phyloP scores from a whole-genome alignment of 345 rosid genomes.

The Ceriops tagal region DNA sequence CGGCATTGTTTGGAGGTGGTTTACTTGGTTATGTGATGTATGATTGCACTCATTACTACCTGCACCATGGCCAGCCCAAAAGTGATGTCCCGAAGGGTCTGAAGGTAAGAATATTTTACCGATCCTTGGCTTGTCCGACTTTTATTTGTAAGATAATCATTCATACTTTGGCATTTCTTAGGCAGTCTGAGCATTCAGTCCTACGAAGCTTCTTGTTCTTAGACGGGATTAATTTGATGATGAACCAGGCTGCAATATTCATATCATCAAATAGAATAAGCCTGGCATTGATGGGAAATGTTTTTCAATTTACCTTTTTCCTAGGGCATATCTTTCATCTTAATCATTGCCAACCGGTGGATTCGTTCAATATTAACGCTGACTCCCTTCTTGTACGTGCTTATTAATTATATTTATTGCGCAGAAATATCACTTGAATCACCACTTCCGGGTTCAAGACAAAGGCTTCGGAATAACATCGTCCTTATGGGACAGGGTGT shows the following conservation, averaged over 20 bases:
- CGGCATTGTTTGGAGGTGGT: conserved; percentile 87
- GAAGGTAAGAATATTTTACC: conserved; percentile 45
- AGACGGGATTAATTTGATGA: too few relatives aligned
- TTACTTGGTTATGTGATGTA: conserved; percentile 84
- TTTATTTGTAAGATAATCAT: not conserved
- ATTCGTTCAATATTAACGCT: too few relatives aligned
- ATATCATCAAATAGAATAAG: too few relatives aligned
- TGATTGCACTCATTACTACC: conserved; percentile 86
- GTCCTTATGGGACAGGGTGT: conserved; percentile 77
- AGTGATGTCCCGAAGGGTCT: conserved; percentile 50
- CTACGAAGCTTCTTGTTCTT: too few relatives aligned
- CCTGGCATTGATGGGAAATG: too few relatives aligned
- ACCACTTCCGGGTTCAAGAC: conserved; percentile 84
- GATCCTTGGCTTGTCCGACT: not conserved
- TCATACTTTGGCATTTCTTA: too few relatives aligned
- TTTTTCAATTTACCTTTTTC: too few relatives aligned
- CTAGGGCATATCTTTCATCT: too few relatives aligned
- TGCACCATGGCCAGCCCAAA: conserved; percentile 92
- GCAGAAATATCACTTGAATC: conserved; percentile 94
- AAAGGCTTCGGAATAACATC: conserved; percentile 94
- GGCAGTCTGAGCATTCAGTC: too few relatives aligned
- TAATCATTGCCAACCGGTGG: too few relatives aligned
- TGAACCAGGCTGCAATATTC: too few relatives aligned
- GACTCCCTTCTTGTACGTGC: not conserved
- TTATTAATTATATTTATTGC: not conserved